Conservation (phyloP, 2,329 filamentous ascomycete genomes). For the Scopulariopsis brevicaulis region DNA sequence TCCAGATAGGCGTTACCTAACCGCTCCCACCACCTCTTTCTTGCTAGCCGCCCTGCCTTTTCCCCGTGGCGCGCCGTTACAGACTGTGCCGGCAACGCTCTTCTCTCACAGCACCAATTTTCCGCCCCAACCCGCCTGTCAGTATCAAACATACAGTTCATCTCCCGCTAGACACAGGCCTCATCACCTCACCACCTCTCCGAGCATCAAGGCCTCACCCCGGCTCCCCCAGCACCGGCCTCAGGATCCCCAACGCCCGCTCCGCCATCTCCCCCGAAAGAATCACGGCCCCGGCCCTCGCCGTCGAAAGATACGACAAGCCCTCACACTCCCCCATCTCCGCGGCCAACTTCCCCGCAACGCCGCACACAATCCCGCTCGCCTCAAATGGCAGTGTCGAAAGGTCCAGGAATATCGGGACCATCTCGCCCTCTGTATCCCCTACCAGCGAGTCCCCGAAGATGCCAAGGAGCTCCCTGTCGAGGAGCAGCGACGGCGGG, state of each 20-base stretch:
- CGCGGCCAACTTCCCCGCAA: slow-evolving; percentile 71
- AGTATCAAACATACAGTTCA: background rate
- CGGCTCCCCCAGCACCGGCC: slow-evolving; percentile 31
- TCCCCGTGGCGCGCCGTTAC: background rate
- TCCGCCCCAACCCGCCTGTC: background rate
- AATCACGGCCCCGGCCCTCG: slow-evolving; percentile 80
- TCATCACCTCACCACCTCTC: background rate
- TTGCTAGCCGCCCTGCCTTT: background rate
- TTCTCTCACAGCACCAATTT: background rate
- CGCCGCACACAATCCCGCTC: slow-evolving; percentile 89
- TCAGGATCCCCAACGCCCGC: slow-evolving; percentile 63
- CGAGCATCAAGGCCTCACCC: background rate
- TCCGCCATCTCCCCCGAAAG: slow-evolving; percentile 62
- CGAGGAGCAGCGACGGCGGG: slow-evolving; percentile 61
- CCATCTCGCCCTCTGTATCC: slow-evolving; percentile 56
- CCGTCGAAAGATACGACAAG: slow-evolving; percentile 84
- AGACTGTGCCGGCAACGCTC: too few species aligned
- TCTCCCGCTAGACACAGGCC: background rate
- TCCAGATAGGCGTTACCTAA: background rate
- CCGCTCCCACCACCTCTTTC: background rate
- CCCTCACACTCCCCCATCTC: slow-evolving; percentile 59
- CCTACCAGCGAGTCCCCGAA: slow-evolving; percentile 69
- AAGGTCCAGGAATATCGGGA: slow-evolving; percentile 84
- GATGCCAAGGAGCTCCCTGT: slow-evolving; percentile 52
- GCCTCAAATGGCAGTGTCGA: slow-evolving; percentile 72